Base-by-base conservation (phyloP, 2,329 filamentous ascomycete genomes). In the Trichoderma sp. region DNA sequence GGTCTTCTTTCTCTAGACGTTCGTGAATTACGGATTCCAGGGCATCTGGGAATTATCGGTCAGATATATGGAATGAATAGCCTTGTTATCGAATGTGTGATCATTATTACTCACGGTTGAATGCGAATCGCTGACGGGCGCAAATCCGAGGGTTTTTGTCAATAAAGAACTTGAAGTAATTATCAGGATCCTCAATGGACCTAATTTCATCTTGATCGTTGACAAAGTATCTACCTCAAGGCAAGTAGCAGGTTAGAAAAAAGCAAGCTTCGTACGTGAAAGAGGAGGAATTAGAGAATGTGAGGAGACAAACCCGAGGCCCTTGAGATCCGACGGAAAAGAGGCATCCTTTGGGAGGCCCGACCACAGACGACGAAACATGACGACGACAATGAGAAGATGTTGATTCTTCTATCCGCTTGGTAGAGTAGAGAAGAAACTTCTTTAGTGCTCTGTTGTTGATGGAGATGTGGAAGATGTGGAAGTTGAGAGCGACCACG, bases 81-180 rank as follows among this genome's bases (percentile, higher is more conserved):
- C 3, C n/a, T 13, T 6, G 5, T 17, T 26, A 6, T 12, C 2
- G 0, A 12, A 28, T n/a, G 8, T 6, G 12, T 11, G 43, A 6
- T n/a, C 3, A 1, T 2, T 17, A 1, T 2, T 17, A 6, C 79
- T 75, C 79, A 93, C 93, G 82, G 76, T 97, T 91, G 81, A 97
- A 90, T 50, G 90, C 85, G 74, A 92, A 92, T 20, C 91, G 87
- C 76, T 94, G 93, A 23, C 91, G 85, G 53, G 91, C 87, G 79
- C 97, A 97, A 81, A 91, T 87, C 47, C 94, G 90, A n/a, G 88
- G 84, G 80, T 94, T 94, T 75, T 88, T 90, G 78, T 88, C 91
- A 68, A 92, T 81, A 79, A 90, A 91, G 85, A 87, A 97, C 75
- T 93, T 88, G 84, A 93, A 97, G 78, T 90, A 91, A 74, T 87